These are phyloP conservation scores for Erigeron philadelphicus DNA, from an alignment of 140 eudicot species.

Conservation along the genomic window DNA sequence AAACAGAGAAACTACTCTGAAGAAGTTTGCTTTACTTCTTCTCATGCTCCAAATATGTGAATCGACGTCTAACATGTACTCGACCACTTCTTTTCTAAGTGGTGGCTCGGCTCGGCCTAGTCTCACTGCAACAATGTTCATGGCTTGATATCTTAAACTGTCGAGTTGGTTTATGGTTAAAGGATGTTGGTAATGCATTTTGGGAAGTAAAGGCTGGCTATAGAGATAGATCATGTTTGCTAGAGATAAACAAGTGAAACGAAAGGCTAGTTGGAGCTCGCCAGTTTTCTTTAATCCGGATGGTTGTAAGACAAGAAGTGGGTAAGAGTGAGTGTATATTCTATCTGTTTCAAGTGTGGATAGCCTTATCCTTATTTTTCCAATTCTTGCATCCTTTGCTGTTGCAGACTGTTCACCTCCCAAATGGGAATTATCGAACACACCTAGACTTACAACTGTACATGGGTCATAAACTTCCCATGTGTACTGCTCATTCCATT, in stretches of 20 bases:
- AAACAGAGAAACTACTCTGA: slow-evolving; percentile 55
- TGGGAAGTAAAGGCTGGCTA: slow-evolving; percentile 57
- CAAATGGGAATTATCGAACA: slow-evolving; percentile 60
- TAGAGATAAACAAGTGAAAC: slow-evolving; percentile 66
- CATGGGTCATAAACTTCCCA: slow-evolving; percentile 89
- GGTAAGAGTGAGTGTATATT: slow-evolving; percentile 63
- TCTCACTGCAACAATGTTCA: slow-evolving; percentile 62
- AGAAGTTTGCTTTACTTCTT: slow-evolving; percentile 76
- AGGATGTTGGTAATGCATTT: slow-evolving; percentile 74
- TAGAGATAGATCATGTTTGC: slow-evolving; percentile 62
- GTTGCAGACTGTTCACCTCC: slow-evolving; percentile 40
- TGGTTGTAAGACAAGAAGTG: slow-evolving; percentile 59
- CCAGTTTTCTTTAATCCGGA: slow-evolving; percentile 76
- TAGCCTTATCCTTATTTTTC: slow-evolving; percentile 61
- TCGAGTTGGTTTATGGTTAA: slow-evolving; percentile 58
- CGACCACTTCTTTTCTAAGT: slow-evolving; percentile 62
- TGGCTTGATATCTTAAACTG: slow-evolving; percentile 62
- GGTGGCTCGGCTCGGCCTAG: slow-evolving; percentile 72
- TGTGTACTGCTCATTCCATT: slow-evolving; percentile 76
- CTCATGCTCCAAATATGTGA: slow-evolving; percentile 92
- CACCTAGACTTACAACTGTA: slow-evolving; percentile 65
- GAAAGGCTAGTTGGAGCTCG: slow-evolving; percentile 65
- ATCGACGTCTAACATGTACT: slow-evolving; percentile 71
- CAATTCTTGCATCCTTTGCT: slow-evolving; percentile 52
- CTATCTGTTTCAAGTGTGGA: slow-evolving; percentile 68